Percentiles rank a stretch among this genome's conserved stretches.
phyloP scores from a whole-genome alignment of 2,329 filamentous ascomycete species.

The Ophiostoma triangulosporum region DNA sequence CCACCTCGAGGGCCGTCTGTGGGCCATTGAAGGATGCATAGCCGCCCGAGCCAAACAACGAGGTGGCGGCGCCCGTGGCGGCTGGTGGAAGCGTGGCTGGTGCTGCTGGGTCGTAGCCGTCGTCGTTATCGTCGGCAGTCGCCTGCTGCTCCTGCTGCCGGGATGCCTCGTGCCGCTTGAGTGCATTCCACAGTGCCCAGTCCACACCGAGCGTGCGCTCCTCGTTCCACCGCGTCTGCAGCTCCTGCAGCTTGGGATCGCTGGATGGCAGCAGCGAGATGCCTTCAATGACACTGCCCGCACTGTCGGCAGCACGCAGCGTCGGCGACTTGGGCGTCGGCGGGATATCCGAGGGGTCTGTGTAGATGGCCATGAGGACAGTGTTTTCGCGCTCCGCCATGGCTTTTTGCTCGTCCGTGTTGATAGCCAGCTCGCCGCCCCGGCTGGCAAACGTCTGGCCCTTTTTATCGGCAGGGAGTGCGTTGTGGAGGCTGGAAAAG shows the following conservation, averaged over 20 bases:
- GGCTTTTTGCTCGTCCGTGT: slow-evolving; percentile 40
- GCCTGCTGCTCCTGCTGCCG: slow-evolving; percentile 2
- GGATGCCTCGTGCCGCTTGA: slow-evolving; percentile 3
- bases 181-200: slow-evolving; percentile 14
- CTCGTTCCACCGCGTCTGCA: slow-evolving; percentile 36
- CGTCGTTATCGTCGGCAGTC: slow-evolving; percentile 6
- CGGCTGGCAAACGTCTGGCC: slow-evolving; percentile 39
- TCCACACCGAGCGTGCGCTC: slow-evolving; percentile 12
- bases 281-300: background rate
- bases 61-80: background rate
- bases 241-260: slow-evolving; percentile 31
- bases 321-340: slow-evolving; percentile 41
- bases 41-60: background rate
- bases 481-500: slow-evolving; percentile 22
- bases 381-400: slow-evolving; percentile 44
- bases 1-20: slow-evolving; percentile 25
- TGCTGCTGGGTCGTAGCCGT: slow-evolving; percentile 2
- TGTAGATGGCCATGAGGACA: slow-evolving; percentile 49
- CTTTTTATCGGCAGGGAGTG: slow-evolving; percentile 31
- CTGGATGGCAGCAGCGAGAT: slow-evolving; percentile 23
- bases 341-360: slow-evolving; percentile 39
- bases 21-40: slow-evolving; percentile 12
- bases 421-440: slow-evolving; percentile 36
- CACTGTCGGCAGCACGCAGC: background rate
- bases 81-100: background rate